These are phyloP conservation scores for Lachancea lanzarotensis DNA, from an alignment of 805 yeast genomes.

Conservation along the genomic window DNA sequence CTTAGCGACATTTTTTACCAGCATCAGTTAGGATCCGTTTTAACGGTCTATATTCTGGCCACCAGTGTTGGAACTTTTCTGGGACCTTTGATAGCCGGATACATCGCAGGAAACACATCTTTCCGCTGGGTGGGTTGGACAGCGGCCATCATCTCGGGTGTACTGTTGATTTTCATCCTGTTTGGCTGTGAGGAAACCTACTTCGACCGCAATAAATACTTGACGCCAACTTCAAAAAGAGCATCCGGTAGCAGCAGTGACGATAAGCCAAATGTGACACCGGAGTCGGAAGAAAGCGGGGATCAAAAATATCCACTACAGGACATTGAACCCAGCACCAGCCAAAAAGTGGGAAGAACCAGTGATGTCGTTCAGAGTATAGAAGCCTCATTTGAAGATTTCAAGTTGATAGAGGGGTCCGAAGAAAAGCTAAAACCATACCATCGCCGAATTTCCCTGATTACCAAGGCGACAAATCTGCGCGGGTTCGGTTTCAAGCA, in stretches of 20 bases:
- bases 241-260: constrained; percentile 1
- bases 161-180: constrained; percentile 44
- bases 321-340: neutral
- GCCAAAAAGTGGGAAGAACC: neutral
- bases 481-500: constrained; percentile 62
- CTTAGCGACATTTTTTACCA: constrained; percentile 68
- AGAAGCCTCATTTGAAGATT: constrained; percentile 13
- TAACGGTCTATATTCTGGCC: constrained; percentile 68
- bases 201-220: constrained; percentile 48
- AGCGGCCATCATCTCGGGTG: constrained; percentile 59
- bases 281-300: neutral
- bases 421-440: constrained; percentile 39
- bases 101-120: constrained; percentile 50
- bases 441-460: constrained; percentile 40
- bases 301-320: neutral
- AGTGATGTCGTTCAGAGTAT: constrained; percentile 1
- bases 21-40: constrained; percentile 66
- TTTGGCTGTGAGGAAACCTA: constrained; percentile 67
- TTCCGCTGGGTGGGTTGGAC: constrained; percentile 77
- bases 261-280: constrained; percentile 2
- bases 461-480: constrained; percentile 54
- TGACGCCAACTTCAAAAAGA: constrained; percentile 27
- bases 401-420: constrained; percentile 34
- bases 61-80: constrained; percentile 72
- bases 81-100: constrained; percentile 77